Evolutionary conservation across 1,284 basidiomycete genomes (phyloP).

Genomic region (Coriolopsis trogii): DNA sequence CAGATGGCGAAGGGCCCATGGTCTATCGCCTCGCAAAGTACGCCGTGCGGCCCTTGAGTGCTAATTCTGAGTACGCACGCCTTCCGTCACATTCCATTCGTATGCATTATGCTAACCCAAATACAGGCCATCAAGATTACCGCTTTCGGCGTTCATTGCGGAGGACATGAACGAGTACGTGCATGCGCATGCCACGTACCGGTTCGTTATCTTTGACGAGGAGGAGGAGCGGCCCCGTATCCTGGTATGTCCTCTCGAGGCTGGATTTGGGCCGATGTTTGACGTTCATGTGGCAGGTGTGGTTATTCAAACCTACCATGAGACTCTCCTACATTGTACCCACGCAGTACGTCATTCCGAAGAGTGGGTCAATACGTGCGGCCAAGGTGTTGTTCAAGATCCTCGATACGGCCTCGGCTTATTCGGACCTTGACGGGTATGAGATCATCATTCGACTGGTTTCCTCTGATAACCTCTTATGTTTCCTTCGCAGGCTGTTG

Average conservation of each 20-base stretch:
- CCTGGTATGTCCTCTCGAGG: slow-evolving; percentile 52
- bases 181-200: slow-evolving; percentile 87
- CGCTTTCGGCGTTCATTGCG: slow-evolving; percentile 82
- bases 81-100: neutral
- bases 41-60: slow-evolving; percentile 73
- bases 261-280: neutral
- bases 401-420: slow-evolving; percentile 54
- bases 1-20: slow-evolving; percentile 40
- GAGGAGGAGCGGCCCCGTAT: slow-evolving; percentile 77
- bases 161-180: slow-evolving; percentile 88
- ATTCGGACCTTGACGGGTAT: slow-evolving; percentile 44
- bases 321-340: slow-evolving; percentile 70
- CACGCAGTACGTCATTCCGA: slow-evolving; percentile 58
- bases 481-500: slow-evolving; percentile 1
- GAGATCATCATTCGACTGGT: slow-evolving; percentile 54
- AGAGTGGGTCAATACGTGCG: slow-evolving; percentile 61
- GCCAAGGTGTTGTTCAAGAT: slow-evolving; percentile 81
- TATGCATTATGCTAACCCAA: slow-evolving; percentile 32
- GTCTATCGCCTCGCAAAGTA: slow-evolving; percentile 81
- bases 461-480: slow-evolving; percentile 20
- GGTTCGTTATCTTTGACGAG: slow-evolving; percentile 84
- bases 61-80: slow-evolving; percentile 58
- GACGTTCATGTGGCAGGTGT: slow-evolving; percentile 53
- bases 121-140: slow-evolving; percentile 61
- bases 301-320: slow-evolving; percentile 90